Conservation (phyloP, 2,329 filamentous ascomycete genomes). For the Sporothrix curviconia region DNA sequence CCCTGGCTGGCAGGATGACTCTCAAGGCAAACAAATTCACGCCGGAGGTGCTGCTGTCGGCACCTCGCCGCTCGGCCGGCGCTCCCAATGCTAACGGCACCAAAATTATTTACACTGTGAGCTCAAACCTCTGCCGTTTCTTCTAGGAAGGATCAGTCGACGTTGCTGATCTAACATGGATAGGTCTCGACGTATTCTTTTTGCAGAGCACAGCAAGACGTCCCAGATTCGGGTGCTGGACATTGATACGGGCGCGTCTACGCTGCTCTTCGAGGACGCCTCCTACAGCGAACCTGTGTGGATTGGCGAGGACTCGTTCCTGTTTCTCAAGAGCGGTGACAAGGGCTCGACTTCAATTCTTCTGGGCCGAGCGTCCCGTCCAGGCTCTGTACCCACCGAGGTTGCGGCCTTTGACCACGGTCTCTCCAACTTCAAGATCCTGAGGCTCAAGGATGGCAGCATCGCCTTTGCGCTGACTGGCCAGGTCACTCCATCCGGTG, state of each 20-base stretch:
- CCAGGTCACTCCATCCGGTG: conserved; percentile 60
- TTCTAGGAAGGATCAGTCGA: background rate
- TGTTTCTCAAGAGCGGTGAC: conserved; percentile 46
- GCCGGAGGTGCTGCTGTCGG: conserved; percentile 68
- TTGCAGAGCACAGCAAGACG: conserved; percentile 63
- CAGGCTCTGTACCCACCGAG: conserved; percentile 35
- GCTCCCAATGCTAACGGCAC: conserved; percentile 62
- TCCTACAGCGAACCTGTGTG: conserved; percentile 67
- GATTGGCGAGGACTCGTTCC: conserved; percentile 59
- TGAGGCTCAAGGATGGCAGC: conserved; percentile 41
- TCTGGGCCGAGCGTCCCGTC: conserved; percentile 31
- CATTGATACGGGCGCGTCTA: conserved; percentile 58
- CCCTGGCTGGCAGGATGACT: conserved; percentile 51
- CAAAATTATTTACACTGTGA: conserved; percentile 57
- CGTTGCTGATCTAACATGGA: background rate
- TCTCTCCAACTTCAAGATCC: conserved; percentile 54
- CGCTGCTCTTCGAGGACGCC: conserved; percentile 57
- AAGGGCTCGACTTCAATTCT: conserved; percentile 43
- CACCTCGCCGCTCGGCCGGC: conserved; percentile 64
- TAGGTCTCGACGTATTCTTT: conserved; percentile 71
- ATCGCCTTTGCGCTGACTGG: conserved; percentile 55
- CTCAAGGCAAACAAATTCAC: conserved; percentile 65
- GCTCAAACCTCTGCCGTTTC: conserved; percentile 10
- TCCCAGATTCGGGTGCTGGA: conserved; percentile 65
- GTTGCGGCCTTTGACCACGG: conserved; percentile 44